Evolutionary conservation across 2,329 filamentous ascomycete genomes (phyloP), one percentile per base, ranked within the genome.

Genomic region (Pestalotiopsis sp.): DNA sequence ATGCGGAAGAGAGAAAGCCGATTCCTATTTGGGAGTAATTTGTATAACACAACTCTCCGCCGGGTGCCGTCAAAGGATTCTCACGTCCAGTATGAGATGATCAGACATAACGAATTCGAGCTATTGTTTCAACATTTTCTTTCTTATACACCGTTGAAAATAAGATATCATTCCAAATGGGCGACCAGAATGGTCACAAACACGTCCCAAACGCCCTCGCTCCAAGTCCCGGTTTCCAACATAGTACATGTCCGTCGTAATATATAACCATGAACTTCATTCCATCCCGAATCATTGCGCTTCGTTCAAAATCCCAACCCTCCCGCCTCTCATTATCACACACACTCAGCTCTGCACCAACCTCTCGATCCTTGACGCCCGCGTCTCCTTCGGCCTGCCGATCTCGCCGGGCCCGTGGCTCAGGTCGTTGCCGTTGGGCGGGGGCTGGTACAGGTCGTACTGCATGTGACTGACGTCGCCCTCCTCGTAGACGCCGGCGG

Each of bases 381-480:
- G 27, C 59, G 59, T 38, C 31, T 62, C 59, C 9, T 39, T 27
- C 31, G 12, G 59, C 36, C 59, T 27, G 17, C 59, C 59, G 17
- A 62, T 62, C 59, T 62, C 59, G 31, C 59, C 7, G 11, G 59
- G 59, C 5, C 38, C 59, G 23, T 62, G 38, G 59, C 59, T 62
- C 4, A 62, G n/a, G 31, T 62, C 59, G 14, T 62, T 62, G 36
- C 59, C 59, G 36, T 39, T 62, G 14, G 4, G 12, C 4, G 59
- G 59, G 4, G 59, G 59, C 4, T 62, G 59, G 36, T 62, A 62
- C 25, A 62, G 59, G 38, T 62, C 59, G 23, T 62, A 62, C 12
- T 62, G 27, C 31, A 62, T 39, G 9, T 62, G 59, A 38, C 59
- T 36, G n/a, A 62, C 59, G n/a, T 62, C 59, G 31, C 59, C 59